Conservation (phyloP, 148 eudicot genomes). For the Cornus florida region DNA sequence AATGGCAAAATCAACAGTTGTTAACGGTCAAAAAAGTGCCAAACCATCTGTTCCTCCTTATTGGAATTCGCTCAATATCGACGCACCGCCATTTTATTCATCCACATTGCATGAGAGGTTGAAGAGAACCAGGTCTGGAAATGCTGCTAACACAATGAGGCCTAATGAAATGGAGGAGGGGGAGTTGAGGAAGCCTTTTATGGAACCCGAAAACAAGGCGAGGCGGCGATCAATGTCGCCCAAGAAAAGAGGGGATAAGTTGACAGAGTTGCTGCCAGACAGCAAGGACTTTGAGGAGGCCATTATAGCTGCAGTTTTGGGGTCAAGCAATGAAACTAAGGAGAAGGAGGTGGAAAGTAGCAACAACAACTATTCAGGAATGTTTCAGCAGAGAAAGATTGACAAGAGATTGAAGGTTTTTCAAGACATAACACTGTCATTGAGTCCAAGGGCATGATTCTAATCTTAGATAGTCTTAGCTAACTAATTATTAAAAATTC, state of each 20-base stretch:
- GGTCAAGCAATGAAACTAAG: slow-evolving; percentile 20
- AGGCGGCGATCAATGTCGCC: slow-evolving; percentile 52
- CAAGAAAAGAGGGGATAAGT: slow-evolving; percentile 30
- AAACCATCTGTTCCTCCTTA: slow-evolving; percentile 18
- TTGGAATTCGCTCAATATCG: slow-evolving; percentile 54
- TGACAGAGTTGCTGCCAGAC: slow-evolving; percentile 68
- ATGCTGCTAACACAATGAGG: slow-evolving; percentile 22
- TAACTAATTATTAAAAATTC: slow-evolving; percentile 10
- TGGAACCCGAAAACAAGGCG: slow-evolving; percentile 67
- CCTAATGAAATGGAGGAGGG: slow-evolving; percentile 24
- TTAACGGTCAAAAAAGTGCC: slow-evolving; percentile 13
- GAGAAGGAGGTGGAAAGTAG: slow-evolving; percentile 8
- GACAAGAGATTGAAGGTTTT: slow-evolving; percentile 81
- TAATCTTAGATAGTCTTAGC: background rate
- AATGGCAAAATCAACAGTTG: slow-evolving; percentile 9
- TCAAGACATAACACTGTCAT: slow-evolving; percentile 67
- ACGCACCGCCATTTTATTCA: slow-evolving; percentile 74
- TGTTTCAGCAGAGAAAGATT: slow-evolving; percentile 26
- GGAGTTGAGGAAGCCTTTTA: slow-evolving; percentile 22
- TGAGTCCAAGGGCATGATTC: slow-evolving; percentile 68
- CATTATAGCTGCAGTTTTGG: slow-evolving; percentile 77
- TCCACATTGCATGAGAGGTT: slow-evolving; percentile 55
- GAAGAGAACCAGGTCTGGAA: slow-evolving; percentile 84
- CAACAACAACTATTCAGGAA: background rate
- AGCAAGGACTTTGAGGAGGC: slow-evolving; percentile 91